Evolutionary conservation across 2,329 filamentous ascomycete species (phyloP), one percentile per base, ranked within the genome.

Genomic region (Orbilia oligospora): DNA sequence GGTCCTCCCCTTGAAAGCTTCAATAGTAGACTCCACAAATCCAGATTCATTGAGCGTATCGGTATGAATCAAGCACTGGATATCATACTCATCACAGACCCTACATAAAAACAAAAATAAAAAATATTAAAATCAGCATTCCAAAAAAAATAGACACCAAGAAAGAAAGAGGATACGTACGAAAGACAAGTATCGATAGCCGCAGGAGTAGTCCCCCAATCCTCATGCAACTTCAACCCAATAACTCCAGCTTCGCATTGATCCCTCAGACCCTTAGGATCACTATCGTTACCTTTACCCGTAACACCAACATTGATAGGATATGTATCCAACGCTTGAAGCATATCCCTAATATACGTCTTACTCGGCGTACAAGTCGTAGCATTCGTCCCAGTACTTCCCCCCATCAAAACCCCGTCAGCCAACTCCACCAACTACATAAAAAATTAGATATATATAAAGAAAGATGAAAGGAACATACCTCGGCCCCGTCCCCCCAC

Each of bases 31-130:
- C 84, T 97, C 95, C 64, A 98, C 95, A 83, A 97, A 98, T n/a
- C 95, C 95, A 18, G 93, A 95, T 85, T 98, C 95, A 84, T 98
- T 98, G 79, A 98, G 89, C 0, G 95, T 97, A 84, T 98, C 95
- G 0, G 94, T 97, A 84, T 97, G 95, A 82, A 98, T 97, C 80
- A 97, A 89, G 81, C 93, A 97, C 84, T 98, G 95, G 27, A 98
- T 90, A 83, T 98, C 95, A 70, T 93, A 89, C 83, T 97, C 92
- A 82, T 98, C 95, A 84, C 94, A 97, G 51, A 97, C 92, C 0
- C 86, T 86, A 58, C n/a, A n/a, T n/a, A n/a, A n/a, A n/a, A n/a
- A n/a, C n/a, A 27, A 20, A 14, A 2, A 56, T 12, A 8, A 12
- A 36, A 6, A 36, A 38, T 5, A 38, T 38, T 2, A 38, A 9